Evolutionary conservation across 164 flowering plant species (phyloP).

Genomic region (Stephania yunnanensis): DNA sequence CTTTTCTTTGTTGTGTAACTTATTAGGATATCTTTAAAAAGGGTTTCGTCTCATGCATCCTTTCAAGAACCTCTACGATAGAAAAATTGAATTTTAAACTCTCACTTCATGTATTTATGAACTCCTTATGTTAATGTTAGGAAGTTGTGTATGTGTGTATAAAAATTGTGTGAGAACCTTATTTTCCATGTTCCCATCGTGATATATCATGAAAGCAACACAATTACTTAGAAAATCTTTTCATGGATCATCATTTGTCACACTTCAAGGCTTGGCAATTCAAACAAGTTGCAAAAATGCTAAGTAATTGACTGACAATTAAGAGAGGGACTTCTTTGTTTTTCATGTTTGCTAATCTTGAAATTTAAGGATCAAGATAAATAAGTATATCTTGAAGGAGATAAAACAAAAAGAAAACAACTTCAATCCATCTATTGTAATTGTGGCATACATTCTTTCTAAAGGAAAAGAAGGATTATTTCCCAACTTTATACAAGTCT

Average conservation of each 20-base stretch:
- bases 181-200: not conserved
- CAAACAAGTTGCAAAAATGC: not conserved
- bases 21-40: not conserved
- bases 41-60: not conserved
- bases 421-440: not conserved
- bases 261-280: not conserved
- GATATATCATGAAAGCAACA: not conserved
- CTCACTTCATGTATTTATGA: not conserved
- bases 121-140: not conserved
- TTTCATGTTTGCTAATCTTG: slow-evolving; percentile 1
- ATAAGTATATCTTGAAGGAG: not conserved
- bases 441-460: slow-evolving; percentile 1
- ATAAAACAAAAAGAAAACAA: not conserved
- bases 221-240: not conserved
- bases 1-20: not conserved
- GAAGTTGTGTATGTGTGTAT: not conserved
- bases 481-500: too few relatives aligned
- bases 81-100: not conserved
- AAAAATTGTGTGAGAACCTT: not conserved
- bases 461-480: too few relatives aligned
- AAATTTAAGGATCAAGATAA: not conserved
- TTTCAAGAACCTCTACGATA: not conserved
- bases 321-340: slow-evolving; percentile 1
- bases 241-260: not conserved
- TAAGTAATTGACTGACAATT: slow-evolving; percentile 1